Conservation (phyloP, 768 basidiomycete species). For the Phylloporus sp. region DNA sequence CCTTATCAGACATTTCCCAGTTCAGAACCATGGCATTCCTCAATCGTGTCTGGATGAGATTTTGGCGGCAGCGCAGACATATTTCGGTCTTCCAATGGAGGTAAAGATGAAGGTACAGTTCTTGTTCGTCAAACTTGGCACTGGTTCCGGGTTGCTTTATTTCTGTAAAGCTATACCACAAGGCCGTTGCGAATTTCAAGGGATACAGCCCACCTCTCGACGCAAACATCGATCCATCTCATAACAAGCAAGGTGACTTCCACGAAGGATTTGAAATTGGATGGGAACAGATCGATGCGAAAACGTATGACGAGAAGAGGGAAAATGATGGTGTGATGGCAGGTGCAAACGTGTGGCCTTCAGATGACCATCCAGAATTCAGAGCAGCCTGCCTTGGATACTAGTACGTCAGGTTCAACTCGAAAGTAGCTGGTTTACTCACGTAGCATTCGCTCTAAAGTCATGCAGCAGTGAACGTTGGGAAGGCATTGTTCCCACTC, state of each 20-base stretch:
- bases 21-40: constrained; percentile 73
- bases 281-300: constrained; percentile 49
- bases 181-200: constrained; percentile 67
- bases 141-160: not conserved
- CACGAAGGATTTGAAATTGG: constrained; percentile 92
- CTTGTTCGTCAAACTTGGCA: not conserved
- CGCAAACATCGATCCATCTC: constrained; percentile 66
- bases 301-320: constrained; percentile 24
- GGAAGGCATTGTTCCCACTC: constrained; percentile 58
- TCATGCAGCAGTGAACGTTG: constrained; percentile 49
- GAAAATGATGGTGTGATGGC: constrained; percentile 54
- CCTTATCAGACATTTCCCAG: constrained; percentile 35
- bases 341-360: constrained; percentile 79
- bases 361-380: constrained; percentile 55
- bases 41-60: constrained; percentile 44
- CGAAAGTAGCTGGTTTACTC: constrained; percentile 2
- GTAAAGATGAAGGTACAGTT: constrained; percentile 60
- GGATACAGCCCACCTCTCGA: constrained; percentile 69
- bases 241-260: constrained; percentile 71
- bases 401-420: constrained; percentile 48
- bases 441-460: constrained; percentile 36
- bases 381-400: constrained; percentile 56
- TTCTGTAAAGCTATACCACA: constrained; percentile 57
- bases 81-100: constrained; percentile 63
- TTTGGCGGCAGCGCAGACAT: constrained; percentile 49